These are phyloP conservation scores for Fusarium austroafricanum DNA, from an alignment of 2,329 filamentous ascomycete species.

Conservation along the genomic window DNA sequence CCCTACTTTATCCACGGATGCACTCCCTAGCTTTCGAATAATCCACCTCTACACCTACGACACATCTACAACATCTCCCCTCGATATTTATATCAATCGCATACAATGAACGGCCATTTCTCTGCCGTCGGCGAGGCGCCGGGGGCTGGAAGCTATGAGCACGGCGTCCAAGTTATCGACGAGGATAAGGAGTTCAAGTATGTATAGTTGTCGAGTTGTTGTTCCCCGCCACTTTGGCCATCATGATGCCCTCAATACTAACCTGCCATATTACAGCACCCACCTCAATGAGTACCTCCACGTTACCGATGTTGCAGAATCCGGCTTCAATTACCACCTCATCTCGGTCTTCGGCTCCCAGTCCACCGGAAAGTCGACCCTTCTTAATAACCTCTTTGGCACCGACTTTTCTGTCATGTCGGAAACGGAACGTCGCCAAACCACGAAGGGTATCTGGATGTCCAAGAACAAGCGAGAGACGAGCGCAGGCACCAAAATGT, in stretches of 20 bases:
- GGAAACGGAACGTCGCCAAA: conserved; percentile 92
- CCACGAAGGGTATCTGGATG: conserved; percentile 99
- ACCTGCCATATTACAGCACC: conserved; percentile 61
- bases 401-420: conserved; percentile 99
- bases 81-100: conserved; percentile 36
- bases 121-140: conserved; percentile 76
- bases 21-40: conserved; percentile 31
- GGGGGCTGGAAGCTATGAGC: conserved; percentile 77
- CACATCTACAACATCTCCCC: neutral
- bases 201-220: conserved; percentile 48
- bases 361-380: conserved; percentile 97
- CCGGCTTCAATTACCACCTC: conserved; percentile 99
- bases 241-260: conserved; percentile 27
- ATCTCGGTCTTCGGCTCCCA: conserved; percentile 99
- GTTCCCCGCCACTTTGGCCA: conserved; percentile 10
- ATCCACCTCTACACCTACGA: conserved; percentile 14
- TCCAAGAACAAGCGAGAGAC: conserved; percentile 87
- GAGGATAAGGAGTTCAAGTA: conserved; percentile 96
- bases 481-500: conserved; percentile 73
- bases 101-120: conserved; percentile 82
- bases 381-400: conserved; percentile 95
- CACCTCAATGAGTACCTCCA: conserved; percentile 85
- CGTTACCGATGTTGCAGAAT: conserved; percentile 81
- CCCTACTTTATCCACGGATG: conserved; percentile 35
- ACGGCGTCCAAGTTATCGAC: conserved; percentile 97